phyloP scores from a whole-genome alignment of 2,329 filamentous ascomycete genomes.

The Arthroderma sp. region DNA sequence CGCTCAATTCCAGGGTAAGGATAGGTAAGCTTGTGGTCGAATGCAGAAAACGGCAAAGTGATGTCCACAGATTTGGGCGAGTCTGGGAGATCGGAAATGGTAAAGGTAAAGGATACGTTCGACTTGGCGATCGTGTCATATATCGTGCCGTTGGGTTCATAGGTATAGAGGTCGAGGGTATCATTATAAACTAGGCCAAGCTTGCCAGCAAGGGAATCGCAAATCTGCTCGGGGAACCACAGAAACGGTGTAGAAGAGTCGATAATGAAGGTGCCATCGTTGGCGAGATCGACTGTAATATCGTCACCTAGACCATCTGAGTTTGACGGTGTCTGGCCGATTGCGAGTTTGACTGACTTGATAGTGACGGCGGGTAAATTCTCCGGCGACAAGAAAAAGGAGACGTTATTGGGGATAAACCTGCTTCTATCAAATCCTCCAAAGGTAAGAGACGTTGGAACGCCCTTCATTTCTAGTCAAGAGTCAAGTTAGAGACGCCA shows the following conservation, averaged over 20 bases:
- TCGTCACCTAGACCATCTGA: neutral
- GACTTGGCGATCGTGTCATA: constrained; percentile 16
- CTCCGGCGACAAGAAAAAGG: constrained; percentile 21
- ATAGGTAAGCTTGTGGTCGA: constrained; percentile 27
- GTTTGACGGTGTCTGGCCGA: constrained; percentile 8
- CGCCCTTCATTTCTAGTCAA: constrained; percentile 19
- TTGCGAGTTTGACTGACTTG: constrained; percentile 20
- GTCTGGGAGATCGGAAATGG: constrained; percentile 21
- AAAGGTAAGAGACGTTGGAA: constrained; percentile 23
- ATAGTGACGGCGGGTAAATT: constrained; percentile 24
- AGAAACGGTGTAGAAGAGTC: constrained; percentile 33
- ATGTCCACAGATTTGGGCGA: constrained; percentile 23
- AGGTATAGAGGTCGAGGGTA: constrained; percentile 26
- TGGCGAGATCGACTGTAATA: constrained; percentile 11
- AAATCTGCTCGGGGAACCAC: constrained; percentile 28
- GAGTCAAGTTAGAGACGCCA: neutral
- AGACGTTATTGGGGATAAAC: constrained; percentile 20
- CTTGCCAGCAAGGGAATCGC: constrained; percentile 26
- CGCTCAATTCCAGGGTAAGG: constrained; percentile 24
- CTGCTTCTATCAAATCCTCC: constrained; percentile 25
- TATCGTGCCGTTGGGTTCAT: constrained; percentile 19
- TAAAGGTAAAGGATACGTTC: constrained; percentile 28
- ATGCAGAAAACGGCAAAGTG: constrained; percentile 30
- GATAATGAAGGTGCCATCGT: constrained; percentile 22
- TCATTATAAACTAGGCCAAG: constrained; percentile 28